Evolutionary conservation across 176 grass and related monocot genomes (phyloP), one percentile per base, ranked within the genome.

Genomic region (Avena atlantica): DNA sequence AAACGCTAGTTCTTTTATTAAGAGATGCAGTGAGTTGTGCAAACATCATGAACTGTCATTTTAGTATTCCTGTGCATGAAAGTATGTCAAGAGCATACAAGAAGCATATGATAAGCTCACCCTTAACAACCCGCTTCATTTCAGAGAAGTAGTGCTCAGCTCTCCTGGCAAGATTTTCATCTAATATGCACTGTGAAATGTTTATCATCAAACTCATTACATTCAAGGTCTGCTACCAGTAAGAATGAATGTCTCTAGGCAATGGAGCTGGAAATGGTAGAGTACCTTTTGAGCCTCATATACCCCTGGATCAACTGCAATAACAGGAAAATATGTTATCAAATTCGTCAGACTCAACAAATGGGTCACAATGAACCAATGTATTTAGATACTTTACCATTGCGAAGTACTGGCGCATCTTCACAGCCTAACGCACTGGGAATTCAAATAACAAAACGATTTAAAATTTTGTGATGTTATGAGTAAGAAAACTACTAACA

Each of bases 121-220:
- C 97, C 93, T 94, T 91, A 74, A 47, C 86, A 85, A 99, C 92
- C 42, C 87, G 84, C 42, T 91, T 88, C 80, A 75, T 91, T 91
- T 99, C 97, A 83, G 90, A 99, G 53, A 91, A 98, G 83, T 96
- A 99, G 71, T 99, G 97, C 72, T 93, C 89, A 81, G 90, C 94
- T 86, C 97, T 94, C 87, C 86, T 96, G 74, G 83, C 89, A 85
- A 96, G 76, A 40, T 99, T 91, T 80, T 78, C 89, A 24, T 90
- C 83, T 74, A 99, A 91, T 84, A 82, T 56, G 36, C 53, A 77
- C 97, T 94, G 86, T 29, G 13, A 23, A 27, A 86, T 20, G 36
- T 68, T 31, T 31, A 52, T 77, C 37, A 12, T 76, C 12, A 23
- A 45, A 84, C 40, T 4, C 7, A 10, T 47, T 17, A 78, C 12